These are phyloP conservation scores for Lipomyces mesembrius DNA, from an alignment of 805 yeast species.

Conservation along the genomic window DNA sequence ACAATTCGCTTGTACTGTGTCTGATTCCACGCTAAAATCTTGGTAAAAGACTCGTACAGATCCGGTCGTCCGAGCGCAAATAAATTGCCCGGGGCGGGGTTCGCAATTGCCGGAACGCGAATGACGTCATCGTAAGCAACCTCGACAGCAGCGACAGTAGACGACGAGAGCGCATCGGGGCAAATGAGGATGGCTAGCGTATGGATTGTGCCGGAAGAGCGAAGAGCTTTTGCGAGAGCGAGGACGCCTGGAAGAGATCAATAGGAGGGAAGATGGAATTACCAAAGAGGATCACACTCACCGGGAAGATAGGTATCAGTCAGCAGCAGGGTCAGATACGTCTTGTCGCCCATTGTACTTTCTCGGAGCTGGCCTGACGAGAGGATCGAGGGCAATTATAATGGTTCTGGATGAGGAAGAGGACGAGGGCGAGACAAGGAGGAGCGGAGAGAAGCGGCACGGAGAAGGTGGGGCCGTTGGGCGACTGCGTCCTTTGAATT, in stretches of 20 bases:
- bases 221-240: conserved; percentile 52
- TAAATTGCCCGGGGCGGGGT: conserved; percentile 41
- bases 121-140: conserved; percentile 42
- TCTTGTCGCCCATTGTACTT: conserved; percentile 38
- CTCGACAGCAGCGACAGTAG: conserved; percentile 26
- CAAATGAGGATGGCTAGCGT: conserved; percentile 41
- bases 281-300: conserved; percentile 7
- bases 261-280: background rate
- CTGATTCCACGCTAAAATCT: conserved; percentile 60
- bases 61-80: conserved; percentile 55
- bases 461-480: conserved; percentile 1
- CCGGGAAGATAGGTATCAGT: conserved; percentile 49
- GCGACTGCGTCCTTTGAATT: background rate
- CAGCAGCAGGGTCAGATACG: conserved; percentile 54
- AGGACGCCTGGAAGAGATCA: conserved; percentile 54
- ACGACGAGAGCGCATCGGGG: conserved; percentile 17
- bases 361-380: background rate
- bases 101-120: conserved; percentile 41
- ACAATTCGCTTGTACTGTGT: conserved; percentile 50
- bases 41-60: conserved; percentile 52
- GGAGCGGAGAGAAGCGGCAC: background rate
- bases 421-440: background rate
- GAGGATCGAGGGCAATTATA: background rate
- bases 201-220: conserved; percentile 38
- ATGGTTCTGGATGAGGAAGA: background rate